Evolutionary conservation across 345 rosid species (phyloP).

Genomic region (Euclidium syriacum): DNA sequence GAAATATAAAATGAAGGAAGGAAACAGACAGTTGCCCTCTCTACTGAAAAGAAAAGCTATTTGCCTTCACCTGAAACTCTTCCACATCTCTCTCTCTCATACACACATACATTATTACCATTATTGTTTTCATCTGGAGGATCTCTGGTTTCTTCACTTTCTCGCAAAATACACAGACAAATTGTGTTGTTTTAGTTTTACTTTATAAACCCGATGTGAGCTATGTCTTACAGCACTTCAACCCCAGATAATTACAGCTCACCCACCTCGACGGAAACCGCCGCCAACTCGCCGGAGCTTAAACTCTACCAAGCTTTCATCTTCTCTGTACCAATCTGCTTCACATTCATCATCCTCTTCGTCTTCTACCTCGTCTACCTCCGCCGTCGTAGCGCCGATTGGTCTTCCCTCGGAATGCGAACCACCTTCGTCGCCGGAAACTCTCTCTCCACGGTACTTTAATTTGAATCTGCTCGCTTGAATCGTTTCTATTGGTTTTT

Average conservation of each 20-base stretch:
- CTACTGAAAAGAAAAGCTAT: constrained; percentile 14
- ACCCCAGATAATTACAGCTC: constrained; percentile 21
- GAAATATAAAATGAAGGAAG: background rate
- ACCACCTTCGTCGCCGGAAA: constrained; percentile 20
- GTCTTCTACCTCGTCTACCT: constrained; percentile 75
- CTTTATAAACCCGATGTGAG: no score
- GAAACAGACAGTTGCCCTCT: constrained; percentile 19
- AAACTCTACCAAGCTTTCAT: constrained; percentile 76
- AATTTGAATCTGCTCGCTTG: background rate
- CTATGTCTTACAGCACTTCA: constrained; percentile 42
- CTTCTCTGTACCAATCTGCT: constrained; percentile 73
- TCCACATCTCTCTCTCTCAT: constrained; percentile 3
- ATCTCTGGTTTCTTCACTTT: background rate
- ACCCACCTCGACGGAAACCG: background rate
- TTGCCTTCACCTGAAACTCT: constrained; percentile 24
- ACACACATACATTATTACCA: background rate
- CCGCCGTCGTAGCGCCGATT: constrained; percentile 62
- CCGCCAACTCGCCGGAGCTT: constrained; percentile 41
- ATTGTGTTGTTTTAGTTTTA: no score
- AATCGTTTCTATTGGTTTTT: background rate
- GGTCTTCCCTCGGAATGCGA: constrained; percentile 63
- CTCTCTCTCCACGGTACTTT: constrained; percentile 24
- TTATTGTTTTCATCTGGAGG: background rate
- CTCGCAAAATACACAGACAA: no score
- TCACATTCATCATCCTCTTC: constrained; percentile 65